Evolutionary conservation across 1,284 basidiomycete genomes (phyloP).

Genomic region (Ustilago curta): DNA sequence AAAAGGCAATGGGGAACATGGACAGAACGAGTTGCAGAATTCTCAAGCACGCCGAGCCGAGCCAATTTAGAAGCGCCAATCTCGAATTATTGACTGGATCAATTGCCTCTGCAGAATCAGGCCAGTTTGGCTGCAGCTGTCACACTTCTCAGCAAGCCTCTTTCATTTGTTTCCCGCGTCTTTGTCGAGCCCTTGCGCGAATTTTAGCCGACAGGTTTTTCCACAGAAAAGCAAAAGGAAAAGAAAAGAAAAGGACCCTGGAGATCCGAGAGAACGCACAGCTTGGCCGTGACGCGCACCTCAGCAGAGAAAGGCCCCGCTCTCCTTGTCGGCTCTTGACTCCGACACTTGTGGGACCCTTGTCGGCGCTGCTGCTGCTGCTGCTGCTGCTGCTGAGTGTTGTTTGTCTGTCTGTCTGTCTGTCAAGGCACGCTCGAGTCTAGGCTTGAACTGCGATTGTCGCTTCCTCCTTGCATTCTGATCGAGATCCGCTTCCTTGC

Average conservation of each 20-base stretch:
- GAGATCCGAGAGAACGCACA: no score
- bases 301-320: background rate
- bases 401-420: background rate
- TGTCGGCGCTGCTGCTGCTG: conserved; percentile 1
- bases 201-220: no score
- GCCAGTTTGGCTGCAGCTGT: no score
- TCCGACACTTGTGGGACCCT: conserved; percentile 3
- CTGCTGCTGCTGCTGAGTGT: background rate
- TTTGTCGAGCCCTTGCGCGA: no score
- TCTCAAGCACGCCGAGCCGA: conserved; percentile 9
- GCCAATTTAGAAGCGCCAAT: background rate
- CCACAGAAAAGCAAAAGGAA: no score
- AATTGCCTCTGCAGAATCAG: no score
- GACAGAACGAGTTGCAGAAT: background rate
- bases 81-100: background rate
- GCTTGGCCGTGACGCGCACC: no score
- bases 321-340: background rate
- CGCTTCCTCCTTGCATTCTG: conserved; percentile 1
- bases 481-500: background rate
- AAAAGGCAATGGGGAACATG: background rate
- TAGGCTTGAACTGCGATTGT: no score
- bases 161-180: no score
- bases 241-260: no score
- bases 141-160: no score
- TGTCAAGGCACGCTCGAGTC: background rate